A percentile compares a stretch with the other conserved stretches of the same genome.
Evolutionary conservation across 2,329 filamentous ascomycete genomes (phyloP).

Genomic region (Cladosporium cucumerinum): DNA sequence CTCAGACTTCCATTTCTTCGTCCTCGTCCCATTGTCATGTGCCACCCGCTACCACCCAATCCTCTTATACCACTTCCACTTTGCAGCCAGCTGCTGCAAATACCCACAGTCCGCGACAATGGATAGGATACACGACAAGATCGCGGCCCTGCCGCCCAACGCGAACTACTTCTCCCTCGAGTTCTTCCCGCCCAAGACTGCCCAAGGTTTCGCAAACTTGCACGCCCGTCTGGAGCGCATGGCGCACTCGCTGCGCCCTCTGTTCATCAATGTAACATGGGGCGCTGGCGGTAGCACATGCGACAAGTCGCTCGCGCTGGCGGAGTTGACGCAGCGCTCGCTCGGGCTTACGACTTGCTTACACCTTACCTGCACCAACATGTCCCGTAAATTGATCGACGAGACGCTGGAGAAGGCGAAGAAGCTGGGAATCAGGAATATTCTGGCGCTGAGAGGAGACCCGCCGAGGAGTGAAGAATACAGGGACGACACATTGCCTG

Average conservation of each 20-base stretch:
- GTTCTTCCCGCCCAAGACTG: conserved; percentile 98
- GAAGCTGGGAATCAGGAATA: conserved; percentile 85
- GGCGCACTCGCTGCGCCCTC: conserved; percentile 81
- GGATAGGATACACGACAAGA: conserved; percentile 77
- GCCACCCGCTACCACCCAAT: neutral
- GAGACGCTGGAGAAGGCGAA: conserved; percentile 88
- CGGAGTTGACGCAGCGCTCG: conserved; percentile 91
- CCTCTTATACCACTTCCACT: neutral
- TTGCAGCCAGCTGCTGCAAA: conserved; percentile 9
- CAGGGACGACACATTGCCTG: conserved; percentile 56
- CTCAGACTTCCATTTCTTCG: neutral
- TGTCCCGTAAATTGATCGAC: conserved; percentile 82
- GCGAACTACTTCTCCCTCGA: conserved; percentile 92
- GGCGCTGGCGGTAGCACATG: conserved; percentile 92
- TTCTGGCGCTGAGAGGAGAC: conserved; percentile 86
- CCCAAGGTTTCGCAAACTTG: conserved; percentile 92
- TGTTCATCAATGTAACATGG: conserved; percentile 98
- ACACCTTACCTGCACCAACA: conserved; percentile 96
- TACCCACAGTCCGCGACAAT: neutral
- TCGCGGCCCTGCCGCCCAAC: conserved; percentile 79
- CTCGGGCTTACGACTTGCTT: conserved; percentile 90
- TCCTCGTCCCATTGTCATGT: neutral
- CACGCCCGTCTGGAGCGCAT: conserved; percentile 91
- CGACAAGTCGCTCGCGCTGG: conserved; percentile 85
- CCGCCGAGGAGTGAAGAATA: conserved; percentile 89